Conservation (phyloP, 768 basidiomycete genomes). For the Xerocomus brunneocitrinus region DNA sequence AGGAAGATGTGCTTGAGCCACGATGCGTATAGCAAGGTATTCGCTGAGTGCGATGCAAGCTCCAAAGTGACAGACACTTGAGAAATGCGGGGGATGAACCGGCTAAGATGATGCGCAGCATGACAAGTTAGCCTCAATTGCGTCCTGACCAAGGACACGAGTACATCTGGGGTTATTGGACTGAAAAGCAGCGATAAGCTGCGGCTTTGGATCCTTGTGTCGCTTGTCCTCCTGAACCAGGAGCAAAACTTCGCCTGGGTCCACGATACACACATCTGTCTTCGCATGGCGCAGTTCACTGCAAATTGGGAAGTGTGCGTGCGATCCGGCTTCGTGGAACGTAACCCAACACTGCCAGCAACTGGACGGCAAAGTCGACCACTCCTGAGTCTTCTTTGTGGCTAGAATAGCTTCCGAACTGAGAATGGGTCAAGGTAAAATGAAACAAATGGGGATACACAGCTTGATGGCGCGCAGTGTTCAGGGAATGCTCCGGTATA, state of each 20-base stretch:
- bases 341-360: conserved; percentile 20
- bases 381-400: not conserved
- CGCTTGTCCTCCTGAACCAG: not conserved
- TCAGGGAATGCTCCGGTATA: not conserved
- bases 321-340: conserved; percentile 34
- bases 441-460: too few species aligned
- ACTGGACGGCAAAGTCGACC: not conserved
- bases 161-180: not conserved
- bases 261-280: not conserved
- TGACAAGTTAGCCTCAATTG: not conserved
- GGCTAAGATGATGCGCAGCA: not conserved
- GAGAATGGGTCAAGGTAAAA: too few species aligned
- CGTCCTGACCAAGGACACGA: not conserved
- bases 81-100: not conserved
- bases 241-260: not conserved
- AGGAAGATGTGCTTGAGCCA: not conserved
- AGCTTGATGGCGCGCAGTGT: too few species aligned
- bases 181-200: not conserved
- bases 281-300: not conserved
- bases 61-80: not conserved
- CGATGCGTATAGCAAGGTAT: not conserved
- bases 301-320: not conserved
- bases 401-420: too few species aligned
- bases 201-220: not conserved
- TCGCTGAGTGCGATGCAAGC: not conserved